Evolutionary conservation across 768 basidiomycete species (phyloP).

Genomic region (Suillus subluteus): DNA sequence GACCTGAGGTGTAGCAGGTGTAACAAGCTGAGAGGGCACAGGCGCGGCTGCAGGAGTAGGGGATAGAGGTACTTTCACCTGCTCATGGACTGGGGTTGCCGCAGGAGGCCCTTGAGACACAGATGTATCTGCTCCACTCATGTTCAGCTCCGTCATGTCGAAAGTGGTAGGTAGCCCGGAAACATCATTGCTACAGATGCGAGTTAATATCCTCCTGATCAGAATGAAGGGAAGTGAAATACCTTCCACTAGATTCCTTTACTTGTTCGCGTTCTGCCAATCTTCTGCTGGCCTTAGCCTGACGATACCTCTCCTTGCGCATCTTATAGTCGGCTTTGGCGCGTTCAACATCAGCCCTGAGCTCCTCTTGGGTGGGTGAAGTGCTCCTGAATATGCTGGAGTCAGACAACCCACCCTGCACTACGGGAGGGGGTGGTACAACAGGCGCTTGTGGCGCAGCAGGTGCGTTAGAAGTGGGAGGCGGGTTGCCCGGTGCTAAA

Average conservation of each 20-base stretch:
- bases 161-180: slow-evolving; percentile 31
- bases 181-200: slow-evolving; percentile 16
- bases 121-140: slow-evolving; percentile 7
- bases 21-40: slow-evolving; percentile 13
- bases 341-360: slow-evolving; percentile 53
- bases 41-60: slow-evolving; percentile 24
- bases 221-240: neutral
- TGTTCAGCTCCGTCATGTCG: slow-evolving; percentile 8
- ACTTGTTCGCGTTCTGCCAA: slow-evolving; percentile 34
- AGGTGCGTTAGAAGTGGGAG: neutral
- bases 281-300: slow-evolving; percentile 54
- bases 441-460: neutral
- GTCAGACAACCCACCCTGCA: neutral
- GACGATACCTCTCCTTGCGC: slow-evolving; percentile 71
- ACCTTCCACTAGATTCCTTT: slow-evolving; percentile 33
- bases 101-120: slow-evolving; percentile 5
- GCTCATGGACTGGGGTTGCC: slow-evolving; percentile 17
- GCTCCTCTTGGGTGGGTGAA: slow-evolving; percentile 25
- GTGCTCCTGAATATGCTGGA: neutral
- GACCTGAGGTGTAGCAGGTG: slow-evolving; percentile 24
- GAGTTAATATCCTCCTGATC: slow-evolving; percentile 11
- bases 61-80: neutral
- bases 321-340: slow-evolving; percentile 70
- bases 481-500: neutral
- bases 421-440: neutral